Evolutionary conservation across 345 rosid genomes (phyloP).

Genomic region (Clausena lansium): DNA sequence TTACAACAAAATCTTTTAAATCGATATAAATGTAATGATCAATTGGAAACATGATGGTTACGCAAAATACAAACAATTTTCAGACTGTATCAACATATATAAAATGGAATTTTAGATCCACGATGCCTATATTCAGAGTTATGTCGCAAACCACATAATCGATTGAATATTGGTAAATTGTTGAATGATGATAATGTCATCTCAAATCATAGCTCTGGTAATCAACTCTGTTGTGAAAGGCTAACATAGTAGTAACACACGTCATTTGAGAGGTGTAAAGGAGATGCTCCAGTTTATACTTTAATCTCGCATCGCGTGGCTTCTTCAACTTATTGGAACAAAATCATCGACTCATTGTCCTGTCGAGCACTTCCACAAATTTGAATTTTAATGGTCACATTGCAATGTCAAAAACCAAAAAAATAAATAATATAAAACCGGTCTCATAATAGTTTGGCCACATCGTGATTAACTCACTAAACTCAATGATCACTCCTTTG

Average conservation of each 20-base stretch:
- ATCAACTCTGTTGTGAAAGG: background rate
- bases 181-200: too few relatives aligned
- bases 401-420: too few relatives aligned
- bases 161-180: too few relatives aligned
- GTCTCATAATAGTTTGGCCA: background rate
- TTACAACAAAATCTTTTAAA: too few relatives aligned
- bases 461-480: background rate
- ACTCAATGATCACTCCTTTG: background rate
- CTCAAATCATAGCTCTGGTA: background rate
- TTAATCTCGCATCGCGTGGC: too few relatives aligned
- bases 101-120: too few relatives aligned
- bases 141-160: too few relatives aligned
- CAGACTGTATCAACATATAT: too few relatives aligned
- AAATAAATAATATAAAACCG: background rate
- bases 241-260: background rate
- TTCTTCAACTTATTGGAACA: background rate
- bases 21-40: too few relatives aligned
- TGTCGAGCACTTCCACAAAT: background rate
- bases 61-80: too few relatives aligned
- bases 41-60: too few relatives aligned
- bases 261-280: background rate
- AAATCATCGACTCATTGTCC: constrained; percentile 1
- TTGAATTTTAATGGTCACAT: background rate
- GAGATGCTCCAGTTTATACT: background rate
- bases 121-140: too few relatives aligned